A percentile compares a stretch with the other conserved stretches of the same genome.
Conservation (phyloP, 2,329 filamentous ascomycete species). For the Dryadomyces sulphureus region DNA sequence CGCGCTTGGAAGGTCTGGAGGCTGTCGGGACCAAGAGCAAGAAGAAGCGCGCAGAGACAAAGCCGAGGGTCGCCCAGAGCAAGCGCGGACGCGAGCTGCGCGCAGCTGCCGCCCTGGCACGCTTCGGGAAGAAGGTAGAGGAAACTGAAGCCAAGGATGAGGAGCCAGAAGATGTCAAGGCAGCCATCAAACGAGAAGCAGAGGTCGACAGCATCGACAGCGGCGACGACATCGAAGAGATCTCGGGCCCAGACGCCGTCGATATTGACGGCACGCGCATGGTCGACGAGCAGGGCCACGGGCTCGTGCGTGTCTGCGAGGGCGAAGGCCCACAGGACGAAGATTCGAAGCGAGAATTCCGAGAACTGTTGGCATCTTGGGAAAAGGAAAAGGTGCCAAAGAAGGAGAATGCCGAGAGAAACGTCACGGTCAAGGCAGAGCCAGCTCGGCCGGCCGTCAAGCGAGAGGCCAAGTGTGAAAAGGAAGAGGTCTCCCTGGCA, state of each 20-base stretch:
- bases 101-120: constrained; percentile 60
- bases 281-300: constrained; percentile 49
- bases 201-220: constrained; percentile 27
- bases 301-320: constrained; percentile 61
- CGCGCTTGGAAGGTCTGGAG: constrained; percentile 38
- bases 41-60: constrained; percentile 39
- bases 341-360: constrained; percentile 46
- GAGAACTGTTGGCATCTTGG: constrained; percentile 42
- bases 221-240: constrained; percentile 34
- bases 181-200: constrained; percentile 14
- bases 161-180: constrained; percentile 18
- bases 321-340: constrained; percentile 49
- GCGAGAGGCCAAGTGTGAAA: not conserved
- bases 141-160: constrained; percentile 24
- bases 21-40: not conserved
- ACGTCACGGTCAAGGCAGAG: not conserved
- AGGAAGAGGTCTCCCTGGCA: not conserved
- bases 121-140: constrained; percentile 39
- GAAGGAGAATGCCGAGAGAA: not conserved
- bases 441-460: not conserved
- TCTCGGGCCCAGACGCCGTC: constrained; percentile 35
- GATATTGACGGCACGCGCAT: constrained; percentile 50
- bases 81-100: constrained; percentile 60
- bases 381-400: not conserved
- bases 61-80: constrained; percentile 61